Base-by-base conservation (phyloP, 2,329 filamentous ascomycete genomes). In the Macrophomina phaseolina region DNA sequence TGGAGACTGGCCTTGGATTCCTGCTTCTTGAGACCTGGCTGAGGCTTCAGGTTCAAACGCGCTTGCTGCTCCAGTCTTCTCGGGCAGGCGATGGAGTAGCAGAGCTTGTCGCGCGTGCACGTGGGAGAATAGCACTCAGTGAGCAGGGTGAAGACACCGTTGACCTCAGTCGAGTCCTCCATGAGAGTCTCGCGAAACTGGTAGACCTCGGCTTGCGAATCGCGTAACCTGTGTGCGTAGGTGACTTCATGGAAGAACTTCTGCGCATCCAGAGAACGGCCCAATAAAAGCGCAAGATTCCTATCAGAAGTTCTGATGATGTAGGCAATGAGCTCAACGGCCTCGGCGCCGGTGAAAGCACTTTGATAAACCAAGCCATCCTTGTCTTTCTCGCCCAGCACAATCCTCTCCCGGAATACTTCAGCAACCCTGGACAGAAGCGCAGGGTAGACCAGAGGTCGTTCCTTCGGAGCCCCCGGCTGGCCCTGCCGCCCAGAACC, bases 231-330 rank as follows among this genome's bases (percentile, higher is more conserved):
- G 79, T 99, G 95, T 73, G 97, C 94, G 79, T 99, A 99, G 0
- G 94, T 97, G 61, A 98, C 95, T 84, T 99, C 95, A 81, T 99
- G 95, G 77, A 99, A 99, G 82, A 97, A 97, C 78, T 98, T 98
- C 76, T 99, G 95, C 30, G 95, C 95, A 80, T 99, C 95, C 68
- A 99, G 83, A 49, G 95, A 93, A 76, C 95, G 88, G 69, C 95
- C 95, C 16, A 99, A 84, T 9, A 99, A 87, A 58, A 99, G 83
- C 11, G 95, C 95, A 68, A 99, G 83, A 76, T 99, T 99, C 67
- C 95, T 89, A 79, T 99, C 95, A 0, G 93, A 97, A 1, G 95
- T 99, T 75, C 96, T 91, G 79, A 99, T 98, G 71, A 99, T 98
- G 76, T 96, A 97, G 0, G 92, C 92, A 70, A 99, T 91, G 67